These are phyloP conservation scores for Pyrenula massariospora DNA, from an alignment of 495 filamentous ascomycete genomes.

Conservation along the genomic window DNA sequence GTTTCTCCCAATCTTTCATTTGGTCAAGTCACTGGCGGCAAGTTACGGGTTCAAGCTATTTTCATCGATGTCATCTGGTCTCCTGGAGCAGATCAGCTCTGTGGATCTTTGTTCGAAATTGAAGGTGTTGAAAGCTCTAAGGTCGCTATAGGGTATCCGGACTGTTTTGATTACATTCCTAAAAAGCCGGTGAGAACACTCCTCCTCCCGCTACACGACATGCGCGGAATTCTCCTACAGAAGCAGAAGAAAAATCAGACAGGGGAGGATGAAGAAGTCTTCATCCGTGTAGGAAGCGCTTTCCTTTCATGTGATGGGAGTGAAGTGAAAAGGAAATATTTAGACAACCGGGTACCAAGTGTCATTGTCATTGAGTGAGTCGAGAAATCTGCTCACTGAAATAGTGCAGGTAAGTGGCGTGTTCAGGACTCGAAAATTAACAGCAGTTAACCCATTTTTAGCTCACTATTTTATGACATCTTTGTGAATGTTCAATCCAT, in stretches of 20 bases:
- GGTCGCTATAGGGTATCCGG: neutral
- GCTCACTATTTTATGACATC: too few relatives aligned
- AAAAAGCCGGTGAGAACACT: neutral
- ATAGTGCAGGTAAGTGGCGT: too few relatives aligned
- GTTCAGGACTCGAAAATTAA: too few relatives aligned
- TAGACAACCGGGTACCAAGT: too few relatives aligned
- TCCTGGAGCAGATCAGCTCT: neutral
- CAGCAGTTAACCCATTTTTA: too few relatives aligned
- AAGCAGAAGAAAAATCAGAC: neutral
- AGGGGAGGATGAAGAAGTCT: neutral
- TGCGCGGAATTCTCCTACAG: neutral
- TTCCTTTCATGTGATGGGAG: too few relatives aligned
- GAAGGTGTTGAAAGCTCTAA: neutral
- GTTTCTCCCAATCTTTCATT: neutral
- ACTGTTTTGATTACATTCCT: neutral
- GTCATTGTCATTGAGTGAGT: too few relatives aligned
- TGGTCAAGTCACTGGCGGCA: neutral
- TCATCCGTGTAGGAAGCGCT: neutral
- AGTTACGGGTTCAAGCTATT: neutral
- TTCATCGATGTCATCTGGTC: neutral
- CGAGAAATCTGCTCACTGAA: too few relatives aligned
- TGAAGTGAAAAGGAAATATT: too few relatives aligned
- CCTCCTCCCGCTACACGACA: neutral
- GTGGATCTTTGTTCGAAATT: neutral
- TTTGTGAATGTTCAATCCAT: too few relatives aligned